Evolutionary conservation across 768 basidiomycete genomes (phyloP).

Genomic region (Suillus luteus): DNA sequence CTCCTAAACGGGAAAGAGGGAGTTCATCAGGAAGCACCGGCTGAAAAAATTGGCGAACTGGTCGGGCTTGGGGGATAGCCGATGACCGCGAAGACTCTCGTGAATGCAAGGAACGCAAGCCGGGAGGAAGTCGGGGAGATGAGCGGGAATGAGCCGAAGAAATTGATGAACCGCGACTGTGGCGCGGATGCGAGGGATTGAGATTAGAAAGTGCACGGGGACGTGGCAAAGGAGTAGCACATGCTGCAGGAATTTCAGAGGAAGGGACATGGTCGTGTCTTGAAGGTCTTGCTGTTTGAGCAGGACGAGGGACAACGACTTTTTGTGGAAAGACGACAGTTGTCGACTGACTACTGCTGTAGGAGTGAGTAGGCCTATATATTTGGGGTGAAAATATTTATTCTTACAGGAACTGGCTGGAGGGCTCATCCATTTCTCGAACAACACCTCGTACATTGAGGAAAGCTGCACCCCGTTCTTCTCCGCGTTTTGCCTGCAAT

Average conservation of each 20-base stretch:
- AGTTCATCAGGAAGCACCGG: constrained; percentile 79
- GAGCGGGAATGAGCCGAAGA: constrained; percentile 43
- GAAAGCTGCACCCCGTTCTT: constrained; percentile 44
- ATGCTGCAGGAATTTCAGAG: constrained; percentile 33
- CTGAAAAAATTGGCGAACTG: constrained; percentile 64
- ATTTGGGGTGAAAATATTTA: neutral
- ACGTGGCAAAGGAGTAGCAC: constrained; percentile 15
- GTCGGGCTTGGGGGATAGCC: constrained; percentile 43
- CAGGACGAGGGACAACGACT: constrained; percentile 38
- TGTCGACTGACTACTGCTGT: constrained; percentile 47
- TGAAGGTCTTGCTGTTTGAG: constrained; percentile 44
- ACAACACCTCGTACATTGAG: constrained; percentile 24
- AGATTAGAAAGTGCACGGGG: constrained; percentile 21
- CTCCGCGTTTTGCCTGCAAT: constrained; percentile 37
- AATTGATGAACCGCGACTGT: constrained; percentile 35
- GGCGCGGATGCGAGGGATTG: constrained; percentile 28
- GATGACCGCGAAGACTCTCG: constrained; percentile 20
- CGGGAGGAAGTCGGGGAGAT: constrained; percentile 18
- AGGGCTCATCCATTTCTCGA: constrained; percentile 14
- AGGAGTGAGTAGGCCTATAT: constrained; percentile 21
- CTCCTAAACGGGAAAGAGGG: constrained; percentile 51
- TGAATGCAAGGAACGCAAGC: constrained; percentile 12
- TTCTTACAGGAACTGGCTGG: constrained; percentile 17
- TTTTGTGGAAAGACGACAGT: constrained; percentile 56
- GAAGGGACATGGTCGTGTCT: constrained; percentile 45